Base-by-base conservation (phyloP, 805 yeast genomes). In the Lipomyces sp. region DNA sequence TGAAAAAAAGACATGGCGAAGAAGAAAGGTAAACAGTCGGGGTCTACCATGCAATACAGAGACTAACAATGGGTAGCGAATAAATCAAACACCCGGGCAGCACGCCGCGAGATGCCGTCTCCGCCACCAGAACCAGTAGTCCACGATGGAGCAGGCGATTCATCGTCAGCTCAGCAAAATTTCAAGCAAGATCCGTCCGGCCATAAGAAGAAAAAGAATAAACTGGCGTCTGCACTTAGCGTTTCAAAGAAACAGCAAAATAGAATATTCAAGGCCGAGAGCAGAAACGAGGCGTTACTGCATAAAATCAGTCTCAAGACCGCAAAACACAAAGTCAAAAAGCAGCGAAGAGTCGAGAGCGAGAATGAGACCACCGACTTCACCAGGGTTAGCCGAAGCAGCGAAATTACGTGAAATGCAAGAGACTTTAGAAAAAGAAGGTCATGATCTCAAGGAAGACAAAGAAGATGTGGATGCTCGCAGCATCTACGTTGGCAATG, bases 401-500 rank as follows among this genome's bases (percentile, higher is more conserved):
- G 85, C 85, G 3, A 81, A 81, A 72, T 79, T 89, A 51, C 80
- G 88, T 64, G 88, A 85, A 70, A 78, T 88, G 74, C 90, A 88
- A 68, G 82, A 78, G 18, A 81, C 81, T 55, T 73, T 83, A 13
- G 82, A 81, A 51, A 77, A 77, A 61, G 83, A 82, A 57, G 78
- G 80, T 56, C 79, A 77, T 33, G 81, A 73, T 63, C 77, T 76
- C 69, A 75, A 72, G 67, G 87, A 78, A 74, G 82, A 82, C 71
- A 85, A 84, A 73, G 85, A 84, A 71, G 92, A 88, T 63, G 83
- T 87, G 18, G 97, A 91, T 75, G 81, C 89, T 2, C 84, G 92
- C 69, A 87, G 92, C 3, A 82, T 92, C 30, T 92, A 87, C 77
- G 92, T 91, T 30, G 96, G 96, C 2, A 90, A 89, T 73, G 95